Base-by-base conservation (phyloP, 208 protist species). In the Wallacemonas sp. region DNA sequence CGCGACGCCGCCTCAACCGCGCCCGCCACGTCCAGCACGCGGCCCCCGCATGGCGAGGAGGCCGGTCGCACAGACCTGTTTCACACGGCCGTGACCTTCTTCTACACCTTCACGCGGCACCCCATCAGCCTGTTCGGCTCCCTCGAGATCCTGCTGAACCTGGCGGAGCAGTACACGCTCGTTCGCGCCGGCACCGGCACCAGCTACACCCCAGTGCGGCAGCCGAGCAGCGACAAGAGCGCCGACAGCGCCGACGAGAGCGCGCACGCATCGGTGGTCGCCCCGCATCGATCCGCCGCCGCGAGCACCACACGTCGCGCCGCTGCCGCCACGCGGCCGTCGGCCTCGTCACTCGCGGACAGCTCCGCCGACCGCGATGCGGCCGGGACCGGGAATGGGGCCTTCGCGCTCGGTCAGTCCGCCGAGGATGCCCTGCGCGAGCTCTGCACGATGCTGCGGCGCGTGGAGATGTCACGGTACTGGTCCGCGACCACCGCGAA, bases 81-180 rank as follows among this genome's bases (percentile, higher is more conserved):
- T 14, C 32, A 29, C 29, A 59, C 52, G 10, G 52, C 52, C 29
- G 22, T 59, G 3, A 18, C 7, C 52, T 59, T 59, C 31, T 11
- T 59, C n/a, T 29, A 59, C 52, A 59, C 52, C 52, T 59, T 59
- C 52, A 59, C 52, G 14, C 52, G 52, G 14, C 52, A 59, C 14
- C 52, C 52, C 26, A 59, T 12, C 8, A 29, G n/a, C 3, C 52
- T 59, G 7, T n/a, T 59, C 11, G 52, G 52, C 52, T 59, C 52
- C 14, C 52, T 59, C 14, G 52, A 59, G 29, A 23, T 59, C n/a
- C 52, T 59, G 12, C 39, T 25, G 12, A 59, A 25, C 31, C 20
- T 59, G 16, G 31, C 31, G 14, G 52, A 59, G n/a, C 52, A 59
- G 32, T 59, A 59, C 52, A 7, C 3, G n/a, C n/a, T 41, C 12